Evolutionary conservation across 805 yeast genomes (phyloP).

Genomic region (Brettanomyces nanus): DNA sequence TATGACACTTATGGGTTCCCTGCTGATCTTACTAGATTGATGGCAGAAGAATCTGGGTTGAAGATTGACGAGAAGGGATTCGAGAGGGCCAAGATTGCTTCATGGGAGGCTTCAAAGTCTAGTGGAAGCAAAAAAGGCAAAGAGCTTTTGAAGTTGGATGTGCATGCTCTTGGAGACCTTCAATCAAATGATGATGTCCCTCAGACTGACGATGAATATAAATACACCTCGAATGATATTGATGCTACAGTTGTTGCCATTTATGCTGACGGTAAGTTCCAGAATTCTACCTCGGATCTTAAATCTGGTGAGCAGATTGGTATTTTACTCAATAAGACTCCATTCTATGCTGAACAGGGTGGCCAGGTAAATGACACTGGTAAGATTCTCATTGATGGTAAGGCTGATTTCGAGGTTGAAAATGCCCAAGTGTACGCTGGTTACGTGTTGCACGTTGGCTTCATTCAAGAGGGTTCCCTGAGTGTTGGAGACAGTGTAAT

Average conservation of each 20-base stretch:
- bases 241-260: constrained; percentile 65
- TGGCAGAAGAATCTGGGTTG: constrained; percentile 97
- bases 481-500: constrained; percentile 62
- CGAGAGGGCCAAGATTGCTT: constrained; percentile 80
- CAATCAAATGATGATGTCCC: constrained; percentile 51
- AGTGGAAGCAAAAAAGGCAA: constrained; percentile 52
- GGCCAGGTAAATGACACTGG: constrained; percentile 98
- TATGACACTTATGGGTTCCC: constrained; percentile 99
- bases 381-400: constrained; percentile 80
- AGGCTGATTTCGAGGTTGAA: constrained; percentile 78
- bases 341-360: constrained; percentile 98
- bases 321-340: constrained; percentile 77
- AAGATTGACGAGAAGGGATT: constrained; percentile 88
- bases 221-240: constrained; percentile 66
- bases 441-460: constrained; percentile 92
- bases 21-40: constrained; percentile 90
- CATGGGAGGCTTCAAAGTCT: constrained; percentile 93
- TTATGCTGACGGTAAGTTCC: constrained; percentile 58
- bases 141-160: constrained; percentile 72
- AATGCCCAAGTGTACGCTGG: constrained; percentile 93
- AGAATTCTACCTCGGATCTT: constrained; percentile 31
- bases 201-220: constrained; percentile 75
- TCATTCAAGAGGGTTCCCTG: constrained; percentile 66
- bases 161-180: constrained; percentile 75
- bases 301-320: constrained; percentile 54